Percentiles rank a stretch among this genome's conserved stretches.
Evolutionary conservation across 768 basidiomycete species (phyloP).

Genomic region (Mycena galericulata): DNA sequence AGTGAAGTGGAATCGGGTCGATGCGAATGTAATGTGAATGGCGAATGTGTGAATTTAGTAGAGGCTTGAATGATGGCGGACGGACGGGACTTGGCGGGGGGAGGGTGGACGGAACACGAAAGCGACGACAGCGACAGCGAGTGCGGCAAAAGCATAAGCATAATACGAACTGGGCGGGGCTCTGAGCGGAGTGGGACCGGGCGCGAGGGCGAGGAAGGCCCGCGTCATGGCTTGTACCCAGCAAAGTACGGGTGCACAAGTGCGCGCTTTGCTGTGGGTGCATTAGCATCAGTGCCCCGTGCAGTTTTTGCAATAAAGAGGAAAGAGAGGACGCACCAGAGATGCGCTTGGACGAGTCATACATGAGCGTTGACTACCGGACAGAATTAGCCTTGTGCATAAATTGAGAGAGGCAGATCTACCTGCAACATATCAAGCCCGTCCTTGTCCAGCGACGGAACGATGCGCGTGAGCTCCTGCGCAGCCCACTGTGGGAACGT

Average conservation of each 20-base stretch:
- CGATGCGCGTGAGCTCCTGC: slow-evolving; percentile 74
- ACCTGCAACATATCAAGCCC: slow-evolving; percentile 89
- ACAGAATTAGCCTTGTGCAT: background rate
- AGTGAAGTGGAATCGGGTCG: too few relatives aligned
- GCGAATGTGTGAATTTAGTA: too few relatives aligned
- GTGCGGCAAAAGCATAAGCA: background rate
- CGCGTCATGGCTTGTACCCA: slow-evolving; percentile 49
- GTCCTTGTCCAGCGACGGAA: slow-evolving; percentile 77
- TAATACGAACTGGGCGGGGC: too few relatives aligned
- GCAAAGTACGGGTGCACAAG: slow-evolving; percentile 63
- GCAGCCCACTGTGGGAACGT: slow-evolving; percentile 96
- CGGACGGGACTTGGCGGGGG: background rate
- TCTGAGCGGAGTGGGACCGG: background rate
- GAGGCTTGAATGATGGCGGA: too few relatives aligned
- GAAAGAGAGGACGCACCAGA: slow-evolving; percentile 70
- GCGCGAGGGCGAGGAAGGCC: background rate
- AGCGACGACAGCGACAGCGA: background rate
- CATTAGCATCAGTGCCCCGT: slow-evolving; percentile 53
- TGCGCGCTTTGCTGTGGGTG: slow-evolving; percentile 70
- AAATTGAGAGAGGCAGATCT: slow-evolving; percentile 28
- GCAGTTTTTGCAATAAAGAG: background rate
- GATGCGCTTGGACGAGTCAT: slow-evolving; percentile 92
- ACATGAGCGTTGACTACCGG: slow-evolving; percentile 73
- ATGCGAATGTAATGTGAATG: too few relatives aligned
- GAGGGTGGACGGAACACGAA: background rate